A percentile compares a stretch with the other conserved stretches of the same genome.
Conservation (phyloP, 441 rosid species). For the Croton laevigatus region DNA sequence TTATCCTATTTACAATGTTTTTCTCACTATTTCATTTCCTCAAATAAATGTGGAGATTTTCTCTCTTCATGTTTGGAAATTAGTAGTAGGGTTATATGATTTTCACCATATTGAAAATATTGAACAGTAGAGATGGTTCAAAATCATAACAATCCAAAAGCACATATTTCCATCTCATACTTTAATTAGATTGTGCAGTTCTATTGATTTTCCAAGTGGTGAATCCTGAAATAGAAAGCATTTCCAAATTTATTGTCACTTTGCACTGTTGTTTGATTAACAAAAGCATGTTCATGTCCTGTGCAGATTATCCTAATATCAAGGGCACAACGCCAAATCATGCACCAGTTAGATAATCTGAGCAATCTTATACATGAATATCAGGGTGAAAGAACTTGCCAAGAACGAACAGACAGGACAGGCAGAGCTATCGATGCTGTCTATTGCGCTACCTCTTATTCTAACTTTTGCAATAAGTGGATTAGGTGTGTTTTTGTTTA, state of each 20-base stretch:
- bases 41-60: too few relatives aligned
- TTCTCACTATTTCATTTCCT: too few relatives aligned
- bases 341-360: constrained; percentile 80
- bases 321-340: constrained; percentile 79
- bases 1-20: too few relatives aligned
- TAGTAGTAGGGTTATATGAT: too few relatives aligned
- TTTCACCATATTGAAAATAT: too few relatives aligned
- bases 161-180: background rate
- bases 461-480: constrained; percentile 64
- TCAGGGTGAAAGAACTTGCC: constrained; percentile 59
- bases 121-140: too few relatives aligned
- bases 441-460: constrained; percentile 45
- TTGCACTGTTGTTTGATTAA: background rate
- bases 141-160: too few relatives aligned
- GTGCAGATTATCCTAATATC: constrained; percentile 56
- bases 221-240: background rate
- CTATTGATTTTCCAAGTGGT: background rate
- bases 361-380: constrained; percentile 68
- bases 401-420: constrained; percentile 42
- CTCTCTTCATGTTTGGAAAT: too few relatives aligned
- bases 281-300: background rate
- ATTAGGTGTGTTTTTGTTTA: constrained; percentile 52
- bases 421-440: constrained; percentile 29
- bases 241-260: background rate
- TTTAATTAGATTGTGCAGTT: background rate